A percentile compares a stretch with the other conserved stretches of the same genome.
These are phyloP conservation scores for Ziziphus jujuba DNA, from an alignment of 306 rosid genomes.

Conservation along the genomic window DNA sequence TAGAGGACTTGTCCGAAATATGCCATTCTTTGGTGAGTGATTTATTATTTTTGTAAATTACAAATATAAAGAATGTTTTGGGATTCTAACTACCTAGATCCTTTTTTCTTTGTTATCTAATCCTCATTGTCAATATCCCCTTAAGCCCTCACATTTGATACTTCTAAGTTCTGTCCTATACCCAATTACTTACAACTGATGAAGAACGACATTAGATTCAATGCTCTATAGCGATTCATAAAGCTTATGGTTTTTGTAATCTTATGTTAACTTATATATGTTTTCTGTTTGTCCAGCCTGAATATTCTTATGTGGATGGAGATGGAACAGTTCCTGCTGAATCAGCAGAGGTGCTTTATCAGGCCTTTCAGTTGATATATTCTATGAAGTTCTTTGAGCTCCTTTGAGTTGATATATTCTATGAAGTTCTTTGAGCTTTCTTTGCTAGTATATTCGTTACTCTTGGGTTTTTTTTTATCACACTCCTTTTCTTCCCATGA, in stretches of 20 bases:
- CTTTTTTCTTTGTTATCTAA: not conserved
- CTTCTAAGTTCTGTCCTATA: no score
- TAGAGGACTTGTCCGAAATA: constrained; percentile 77
- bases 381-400: constrained; percentile 5
- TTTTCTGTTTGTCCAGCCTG: constrained; percentile 54
- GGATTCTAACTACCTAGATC: not conserved
- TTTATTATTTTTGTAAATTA: constrained; percentile 8
- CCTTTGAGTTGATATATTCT: constrained; percentile 25
- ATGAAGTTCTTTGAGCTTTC: not conserved
- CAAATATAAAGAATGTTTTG: constrained; percentile 7
- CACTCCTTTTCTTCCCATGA: constrained; percentile 17
- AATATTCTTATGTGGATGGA: constrained; percentile 77
- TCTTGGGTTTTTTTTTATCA: not conserved
- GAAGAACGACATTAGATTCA: no score
- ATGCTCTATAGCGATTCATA: no score
- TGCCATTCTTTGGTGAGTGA: constrained; percentile 76
- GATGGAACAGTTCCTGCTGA: constrained; percentile 94
- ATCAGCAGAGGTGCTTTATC: constrained; percentile 70
- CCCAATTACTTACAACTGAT: no score
- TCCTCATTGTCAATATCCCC: not conserved
- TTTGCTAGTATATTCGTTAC: constrained; percentile 1
- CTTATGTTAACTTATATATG: constrained; percentile 1
- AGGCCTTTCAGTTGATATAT: constrained; percentile 21
- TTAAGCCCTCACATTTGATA: not conserved
- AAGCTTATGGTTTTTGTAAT: no score